These are phyloP conservation scores for Fusarium drepaniforme DNA, from an alignment of 2,329 filamentous ascomycete genomes.

Conservation along the genomic window DNA sequence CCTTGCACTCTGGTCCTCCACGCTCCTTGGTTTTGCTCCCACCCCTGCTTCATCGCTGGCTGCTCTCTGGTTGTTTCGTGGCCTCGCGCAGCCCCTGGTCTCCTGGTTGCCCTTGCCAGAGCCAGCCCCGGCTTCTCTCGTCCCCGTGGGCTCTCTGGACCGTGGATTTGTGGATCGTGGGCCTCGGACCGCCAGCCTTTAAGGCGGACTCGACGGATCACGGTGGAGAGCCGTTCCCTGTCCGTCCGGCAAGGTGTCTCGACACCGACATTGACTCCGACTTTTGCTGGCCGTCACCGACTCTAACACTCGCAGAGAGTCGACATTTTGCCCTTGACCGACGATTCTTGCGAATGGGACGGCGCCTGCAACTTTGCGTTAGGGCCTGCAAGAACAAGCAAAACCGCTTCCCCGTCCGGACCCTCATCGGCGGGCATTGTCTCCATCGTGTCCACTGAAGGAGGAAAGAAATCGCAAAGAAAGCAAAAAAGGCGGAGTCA, in stretches of 20 bases:
- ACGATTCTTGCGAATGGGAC: constrained; percentile 37
- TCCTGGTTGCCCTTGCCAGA: constrained; percentile 23
- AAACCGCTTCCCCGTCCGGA: constrained; percentile 22
- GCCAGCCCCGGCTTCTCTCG: constrained; percentile 30
- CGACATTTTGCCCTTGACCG: constrained; percentile 39
- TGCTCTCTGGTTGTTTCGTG: constrained; percentile 21
- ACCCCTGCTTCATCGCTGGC: constrained; percentile 23
- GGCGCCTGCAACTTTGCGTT: constrained; percentile 33
- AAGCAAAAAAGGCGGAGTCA: constrained; percentile 37
- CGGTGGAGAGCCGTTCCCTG: constrained; percentile 40
- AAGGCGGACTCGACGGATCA: constrained; percentile 37
- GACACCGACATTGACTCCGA: constrained; percentile 45
- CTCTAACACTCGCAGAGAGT: constrained; percentile 35
- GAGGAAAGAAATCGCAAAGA: constrained; percentile 28
- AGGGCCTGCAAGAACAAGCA: constrained; percentile 37
- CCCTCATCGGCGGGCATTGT: constrained; percentile 20
- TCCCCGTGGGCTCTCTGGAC: constrained; percentile 24
- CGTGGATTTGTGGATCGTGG: constrained; percentile 29
- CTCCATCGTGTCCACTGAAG: constrained; percentile 23
- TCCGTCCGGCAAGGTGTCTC: constrained; percentile 29
- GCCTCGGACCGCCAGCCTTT: constrained; percentile 34
- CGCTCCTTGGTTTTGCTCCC: constrained; percentile 19
- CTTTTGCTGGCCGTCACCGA: constrained; percentile 40
- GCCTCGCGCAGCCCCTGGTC: constrained; percentile 19
- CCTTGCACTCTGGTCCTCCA: constrained; percentile 19